These are phyloP conservation scores for Harringtonia lauricola DNA, from an alignment of 2,329 filamentous ascomycete species.

Conservation along the genomic window DNA sequence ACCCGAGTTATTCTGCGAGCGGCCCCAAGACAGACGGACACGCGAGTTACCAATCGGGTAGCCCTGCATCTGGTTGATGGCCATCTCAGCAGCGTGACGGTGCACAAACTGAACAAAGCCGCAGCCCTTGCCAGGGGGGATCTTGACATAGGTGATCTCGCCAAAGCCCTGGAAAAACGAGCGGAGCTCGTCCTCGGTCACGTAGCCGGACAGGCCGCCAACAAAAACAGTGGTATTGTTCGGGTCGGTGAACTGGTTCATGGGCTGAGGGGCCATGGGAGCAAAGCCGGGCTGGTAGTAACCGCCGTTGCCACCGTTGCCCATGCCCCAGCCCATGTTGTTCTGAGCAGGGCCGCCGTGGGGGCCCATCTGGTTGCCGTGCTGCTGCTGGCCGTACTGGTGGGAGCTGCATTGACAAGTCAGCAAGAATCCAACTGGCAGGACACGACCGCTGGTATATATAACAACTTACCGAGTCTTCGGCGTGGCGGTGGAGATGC, in stretches of 20 bases:
- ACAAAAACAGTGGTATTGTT: conserved; percentile 99
- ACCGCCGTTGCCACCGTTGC: conserved; percentile 16
- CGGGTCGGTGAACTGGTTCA: conserved; percentile 99
- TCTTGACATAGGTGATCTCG: conserved; percentile 99
- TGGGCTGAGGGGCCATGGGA: conserved; percentile 30
- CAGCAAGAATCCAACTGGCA: neutral
- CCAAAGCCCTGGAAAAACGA: conserved; percentile 99
- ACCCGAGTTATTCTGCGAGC: conserved; percentile 97
- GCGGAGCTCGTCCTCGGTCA: conserved; percentile 98
- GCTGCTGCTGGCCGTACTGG: conserved; percentile 26
- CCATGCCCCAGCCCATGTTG: conserved; percentile 28
- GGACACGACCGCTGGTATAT: too few species aligned
- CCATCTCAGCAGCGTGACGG: conserved; percentile 97
- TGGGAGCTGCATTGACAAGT: conserved; percentile 19
- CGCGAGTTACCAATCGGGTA: conserved; percentile 98
- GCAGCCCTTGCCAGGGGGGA: conserved; percentile 96
- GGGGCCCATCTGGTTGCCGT: conserved; percentile 26
- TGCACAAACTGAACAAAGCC: conserved; percentile 99
- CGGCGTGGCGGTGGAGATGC: conserved; percentile 92
- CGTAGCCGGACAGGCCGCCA: conserved; percentile 90
- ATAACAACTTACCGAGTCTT: conserved; percentile 61
- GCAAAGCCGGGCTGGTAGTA: conserved; percentile 24
- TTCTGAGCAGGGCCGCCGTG: conserved; percentile 28
- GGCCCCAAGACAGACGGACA: conserved; percentile 93
- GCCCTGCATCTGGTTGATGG: conserved; percentile 99